phyloP scores from a whole-genome alignment of 495 filamentous ascomycete species.

The Oleoguttula mirabilis region DNA sequence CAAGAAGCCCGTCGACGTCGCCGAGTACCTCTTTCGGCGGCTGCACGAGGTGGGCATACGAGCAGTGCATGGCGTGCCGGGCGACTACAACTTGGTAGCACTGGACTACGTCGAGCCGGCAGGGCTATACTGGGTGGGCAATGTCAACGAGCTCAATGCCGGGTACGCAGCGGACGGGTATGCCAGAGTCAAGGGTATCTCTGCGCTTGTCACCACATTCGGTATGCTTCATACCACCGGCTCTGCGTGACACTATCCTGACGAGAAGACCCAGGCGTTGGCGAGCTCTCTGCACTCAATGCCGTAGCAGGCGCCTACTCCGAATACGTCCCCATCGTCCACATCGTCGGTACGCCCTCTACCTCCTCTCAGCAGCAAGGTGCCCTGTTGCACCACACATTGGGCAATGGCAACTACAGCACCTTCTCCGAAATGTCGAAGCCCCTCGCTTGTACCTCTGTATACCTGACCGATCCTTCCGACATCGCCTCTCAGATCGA shows the following conservation, averaged over 20 bases:
- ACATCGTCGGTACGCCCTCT: conserved; percentile 65
- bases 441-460: conserved; percentile 56
- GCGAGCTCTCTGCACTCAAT: conserved; percentile 57
- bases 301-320: conserved; percentile 58
- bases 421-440: conserved; percentile 72
- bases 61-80: conserved; percentile 51
- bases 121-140: conserved; percentile 54
- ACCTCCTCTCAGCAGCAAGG: conserved; percentile 46
- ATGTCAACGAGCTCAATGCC: conserved; percentile 57
- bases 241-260: too few species aligned
- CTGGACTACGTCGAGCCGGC: conserved; percentile 51
- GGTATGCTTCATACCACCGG: too few species aligned
- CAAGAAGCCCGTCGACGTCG: conserved; percentile 7
- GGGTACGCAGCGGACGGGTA: conserved; percentile 65
- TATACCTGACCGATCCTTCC: conserved; percentile 53
- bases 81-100: conserved; percentile 38
- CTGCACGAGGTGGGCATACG: conserved; percentile 49
- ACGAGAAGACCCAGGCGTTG: conserved; percentile 38
- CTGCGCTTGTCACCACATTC: conserved; percentile 54
- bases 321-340: conserved; percentile 65
- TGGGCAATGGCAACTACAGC: conserved; percentile 81
- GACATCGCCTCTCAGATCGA: conserved; percentile 69
- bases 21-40: conserved; percentile 46
- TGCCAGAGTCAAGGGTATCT: conserved; percentile 40
- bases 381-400: conserved; percentile 79